phyloP scores from a whole-genome alignment of 2,329 filamentous ascomycete genomes.

The Ceratocystis destructans region DNA sequence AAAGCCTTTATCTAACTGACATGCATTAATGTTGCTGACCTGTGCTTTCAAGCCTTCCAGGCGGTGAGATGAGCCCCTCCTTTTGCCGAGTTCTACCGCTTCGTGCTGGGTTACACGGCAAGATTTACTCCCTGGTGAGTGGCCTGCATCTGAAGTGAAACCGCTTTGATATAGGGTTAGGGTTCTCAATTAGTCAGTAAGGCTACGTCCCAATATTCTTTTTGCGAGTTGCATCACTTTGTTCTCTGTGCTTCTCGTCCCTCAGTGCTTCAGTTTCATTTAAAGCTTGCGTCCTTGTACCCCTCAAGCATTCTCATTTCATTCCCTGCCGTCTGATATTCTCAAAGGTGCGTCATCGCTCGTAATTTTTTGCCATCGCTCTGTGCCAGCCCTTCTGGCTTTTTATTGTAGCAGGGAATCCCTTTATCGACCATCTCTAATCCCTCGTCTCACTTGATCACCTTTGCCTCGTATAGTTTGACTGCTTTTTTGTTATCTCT shows the following conservation, averaged over 20 bases:
- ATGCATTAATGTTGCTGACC: background rate
- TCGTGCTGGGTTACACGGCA: background rate
- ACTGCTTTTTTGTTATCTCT: background rate
- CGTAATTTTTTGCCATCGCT: background rate
- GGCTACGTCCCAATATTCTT: conserved; percentile 1
- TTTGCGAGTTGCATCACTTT: background rate
- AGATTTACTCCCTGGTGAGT: too few species aligned
- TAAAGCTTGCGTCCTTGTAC: background rate
- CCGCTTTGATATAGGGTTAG: background rate
- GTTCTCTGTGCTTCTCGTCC: background rate
- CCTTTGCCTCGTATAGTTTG: background rate
- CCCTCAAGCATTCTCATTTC: background rate
- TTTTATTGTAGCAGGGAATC: background rate
- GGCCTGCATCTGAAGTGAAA: background rate
- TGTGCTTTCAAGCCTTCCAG: background rate
- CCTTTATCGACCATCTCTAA: background rate
- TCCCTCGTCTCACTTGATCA: background rate
- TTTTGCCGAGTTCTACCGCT: background rate
- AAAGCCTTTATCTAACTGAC: too few species aligned
- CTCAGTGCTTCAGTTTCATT: background rate
- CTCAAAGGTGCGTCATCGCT: conserved; percentile 1
- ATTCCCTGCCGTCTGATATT: background rate
- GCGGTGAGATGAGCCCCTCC: background rate
- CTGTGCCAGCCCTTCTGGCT: background rate
- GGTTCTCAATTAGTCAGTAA: background rate